Evolutionary conservation across 2,329 filamentous ascomycete genomes (phyloP).

Genomic region (Fusarium odoratissimum): DNA sequence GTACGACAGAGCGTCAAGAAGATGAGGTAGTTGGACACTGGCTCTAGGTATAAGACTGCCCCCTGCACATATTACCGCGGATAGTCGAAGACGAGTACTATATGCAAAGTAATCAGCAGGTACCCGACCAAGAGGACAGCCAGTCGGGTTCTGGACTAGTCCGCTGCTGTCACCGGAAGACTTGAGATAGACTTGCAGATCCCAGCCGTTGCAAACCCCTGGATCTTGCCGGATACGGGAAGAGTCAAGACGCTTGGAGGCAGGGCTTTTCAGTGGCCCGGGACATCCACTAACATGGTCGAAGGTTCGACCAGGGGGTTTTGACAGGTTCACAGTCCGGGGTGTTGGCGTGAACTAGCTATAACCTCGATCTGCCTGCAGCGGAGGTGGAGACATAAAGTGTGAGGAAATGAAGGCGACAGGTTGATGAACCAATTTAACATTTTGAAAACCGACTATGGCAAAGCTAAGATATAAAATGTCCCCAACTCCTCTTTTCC

Average conservation of each 20-base stretch:
- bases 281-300: no score
- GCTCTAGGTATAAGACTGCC: not conserved
- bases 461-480: not conserved
- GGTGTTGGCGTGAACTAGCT: accelerated
- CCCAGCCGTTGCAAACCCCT: not conserved
- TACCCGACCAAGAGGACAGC: not conserved
- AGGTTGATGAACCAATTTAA: not conserved
- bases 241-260: no score
- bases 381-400: accelerated
- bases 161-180: not conserved
- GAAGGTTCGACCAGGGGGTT: not conserved
- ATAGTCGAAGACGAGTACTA: not conserved
- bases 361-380: not conserved
- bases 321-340: not conserved
- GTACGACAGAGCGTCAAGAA: accelerated
- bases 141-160: not conserved
- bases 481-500: not conserved
- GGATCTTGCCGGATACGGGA: not conserved
- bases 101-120: not conserved
- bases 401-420: accelerated
- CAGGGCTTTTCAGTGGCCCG: no score
- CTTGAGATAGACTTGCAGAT: not conserved
- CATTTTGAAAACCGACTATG: not conserved
- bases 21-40: accelerated
- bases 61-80: accelerated